Percentiles rank a stretch among this genome's conserved stretches.
These are phyloP conservation scores for Neurospora sp. DNA, from an alignment of 495 filamentous ascomycete species.

Conservation along the genomic window DNA sequence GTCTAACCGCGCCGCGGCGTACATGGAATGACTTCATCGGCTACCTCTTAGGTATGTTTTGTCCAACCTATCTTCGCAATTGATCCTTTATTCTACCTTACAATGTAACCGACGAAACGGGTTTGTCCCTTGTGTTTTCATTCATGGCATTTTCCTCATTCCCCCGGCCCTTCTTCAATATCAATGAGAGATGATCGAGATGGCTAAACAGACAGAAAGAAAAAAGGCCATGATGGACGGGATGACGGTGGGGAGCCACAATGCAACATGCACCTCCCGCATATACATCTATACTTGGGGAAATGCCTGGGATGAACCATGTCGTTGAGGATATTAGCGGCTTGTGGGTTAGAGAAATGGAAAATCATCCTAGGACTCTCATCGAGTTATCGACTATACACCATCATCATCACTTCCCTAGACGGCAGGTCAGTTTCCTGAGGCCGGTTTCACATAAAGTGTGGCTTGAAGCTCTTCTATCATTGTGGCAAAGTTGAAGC, in stretches of 20 bases:
- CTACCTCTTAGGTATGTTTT: not conserved
- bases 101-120: not conserved
- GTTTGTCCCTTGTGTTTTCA: not conserved
- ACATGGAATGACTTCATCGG: not conserved
- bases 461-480: not conserved
- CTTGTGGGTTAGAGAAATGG: not conserved
- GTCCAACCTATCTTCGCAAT: not conserved
- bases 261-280: not conserved
- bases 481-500: not conserved
- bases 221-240: not conserved
- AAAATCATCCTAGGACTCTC: not conserved
- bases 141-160: not conserved
- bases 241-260: not conserved
- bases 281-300: not conserved
- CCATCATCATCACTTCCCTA: not conserved
- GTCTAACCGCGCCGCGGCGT: not conserved
- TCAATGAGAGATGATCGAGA: not conserved
- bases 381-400: not conserved
- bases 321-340: not conserved
- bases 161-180: not conserved
- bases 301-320: not conserved
- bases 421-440: not conserved
- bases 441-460: not conserved
- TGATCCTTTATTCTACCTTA: not conserved
- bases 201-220: not conserved